phyloP scores from a whole-genome alignment of 2,329 filamentous ascomycete genomes.

The Biscogniauxia sp. region DNA sequence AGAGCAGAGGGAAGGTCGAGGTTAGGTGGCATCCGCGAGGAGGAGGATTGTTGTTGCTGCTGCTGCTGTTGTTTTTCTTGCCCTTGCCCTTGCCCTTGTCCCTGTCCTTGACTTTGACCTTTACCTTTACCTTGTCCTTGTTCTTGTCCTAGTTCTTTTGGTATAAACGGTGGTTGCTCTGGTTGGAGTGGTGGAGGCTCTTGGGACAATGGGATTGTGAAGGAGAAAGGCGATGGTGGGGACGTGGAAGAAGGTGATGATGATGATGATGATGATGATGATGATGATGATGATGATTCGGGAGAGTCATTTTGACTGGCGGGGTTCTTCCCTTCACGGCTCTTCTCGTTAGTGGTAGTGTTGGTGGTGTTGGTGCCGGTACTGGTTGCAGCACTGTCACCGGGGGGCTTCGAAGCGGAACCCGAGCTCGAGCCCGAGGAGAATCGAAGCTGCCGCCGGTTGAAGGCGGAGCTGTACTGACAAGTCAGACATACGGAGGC shows the following conservation, averaged over 20 bases:
- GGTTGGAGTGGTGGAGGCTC: neutral
- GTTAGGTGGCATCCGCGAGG: slow-evolving; percentile 5
- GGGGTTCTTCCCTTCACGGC: neutral
- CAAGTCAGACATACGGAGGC: slow-evolving; percentile 31
- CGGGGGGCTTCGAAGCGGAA: slow-evolving; percentile 13
- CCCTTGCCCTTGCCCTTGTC: too few relatives aligned
- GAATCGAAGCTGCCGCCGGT: slow-evolving; percentile 23
- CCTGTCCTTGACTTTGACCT: too few relatives aligned
- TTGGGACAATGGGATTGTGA: neutral
- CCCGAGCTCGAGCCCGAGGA: slow-evolving; percentile 26
- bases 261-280: too few relatives aligned
- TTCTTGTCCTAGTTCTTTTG: too few relatives aligned
- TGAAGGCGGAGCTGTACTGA: slow-evolving; percentile 18
- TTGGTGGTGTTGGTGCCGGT: neutral
- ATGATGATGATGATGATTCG: slow-evolving; percentile 1
- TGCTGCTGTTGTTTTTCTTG: neutral
- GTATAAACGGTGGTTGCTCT: neutral
- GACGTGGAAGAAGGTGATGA: slow-evolving; percentile 3
- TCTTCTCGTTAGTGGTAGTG: slow-evolving; percentile 1
- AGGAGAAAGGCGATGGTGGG: slow-evolving; percentile 6
- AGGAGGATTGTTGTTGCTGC: too few relatives aligned
- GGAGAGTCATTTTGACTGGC: neutral
- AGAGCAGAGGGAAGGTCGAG: slow-evolving; percentile 45
- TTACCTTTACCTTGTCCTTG: too few relatives aligned
- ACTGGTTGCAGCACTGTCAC: slow-evolving; percentile 6